Evolutionary conservation across 2,329 filamentous ascomycete genomes (phyloP).

Genomic region (Sporothrix dimorphospora): DNA sequence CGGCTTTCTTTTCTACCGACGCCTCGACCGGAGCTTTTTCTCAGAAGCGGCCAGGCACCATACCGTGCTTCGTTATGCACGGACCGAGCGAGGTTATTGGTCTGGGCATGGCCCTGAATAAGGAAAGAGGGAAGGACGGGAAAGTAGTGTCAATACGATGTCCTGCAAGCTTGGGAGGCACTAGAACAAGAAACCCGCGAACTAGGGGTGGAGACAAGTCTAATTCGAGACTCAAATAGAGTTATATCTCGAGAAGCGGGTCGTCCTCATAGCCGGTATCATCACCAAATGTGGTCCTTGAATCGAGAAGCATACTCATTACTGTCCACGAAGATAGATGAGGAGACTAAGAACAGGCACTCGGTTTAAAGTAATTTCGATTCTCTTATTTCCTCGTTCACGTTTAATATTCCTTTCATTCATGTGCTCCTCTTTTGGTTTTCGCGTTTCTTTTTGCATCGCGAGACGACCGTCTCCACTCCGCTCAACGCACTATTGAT

Average conservation of each 20-base stretch:
- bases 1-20: not conserved
- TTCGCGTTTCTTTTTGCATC: not conserved
- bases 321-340: too few species aligned
- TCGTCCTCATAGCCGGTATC: not conserved
- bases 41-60: too few species aligned
- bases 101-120: not conserved
- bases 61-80: too few species aligned
- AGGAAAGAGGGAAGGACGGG: not conserved
- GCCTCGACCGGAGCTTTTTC: not conserved
- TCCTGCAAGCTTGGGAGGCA: not conserved
- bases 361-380: too few species aligned
- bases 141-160: not conserved
- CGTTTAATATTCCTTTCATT: not conserved
- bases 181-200: not conserved
- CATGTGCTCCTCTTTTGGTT: not conserved
- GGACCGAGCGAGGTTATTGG: not conserved
- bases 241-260: not conserved
- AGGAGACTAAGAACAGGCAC: too few species aligned
- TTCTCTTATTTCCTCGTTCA: not conserved
- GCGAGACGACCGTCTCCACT: not conserved
- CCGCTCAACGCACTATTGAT: not conserved
- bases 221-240: not conserved
- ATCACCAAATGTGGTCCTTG: too few species aligned
- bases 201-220: not conserved
- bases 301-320: too few species aligned